Conservation (phyloP, 768 basidiomycete genomes). For the Trametes punicea region DNA sequence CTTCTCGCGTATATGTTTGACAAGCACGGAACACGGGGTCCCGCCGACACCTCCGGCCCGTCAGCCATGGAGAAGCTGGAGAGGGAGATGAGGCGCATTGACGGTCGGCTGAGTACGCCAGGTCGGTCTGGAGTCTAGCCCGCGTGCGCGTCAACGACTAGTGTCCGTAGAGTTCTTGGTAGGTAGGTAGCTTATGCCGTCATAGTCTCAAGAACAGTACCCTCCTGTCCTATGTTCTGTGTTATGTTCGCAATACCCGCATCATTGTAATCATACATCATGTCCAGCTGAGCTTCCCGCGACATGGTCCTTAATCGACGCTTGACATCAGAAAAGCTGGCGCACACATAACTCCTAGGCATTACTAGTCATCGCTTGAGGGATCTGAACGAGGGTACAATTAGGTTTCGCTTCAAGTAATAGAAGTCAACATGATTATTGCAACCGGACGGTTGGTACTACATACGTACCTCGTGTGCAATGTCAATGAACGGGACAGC, state of each 20-base stretch:
- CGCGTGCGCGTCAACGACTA: too few relatives aligned
- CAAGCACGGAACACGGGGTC: conserved; percentile 73
- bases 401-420: too few relatives aligned
- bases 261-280: conserved; percentile 15
- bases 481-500: too few relatives aligned
- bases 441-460: too few relatives aligned
- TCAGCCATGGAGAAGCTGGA: conserved; percentile 66
- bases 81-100: conserved; percentile 78
- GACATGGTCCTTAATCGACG: too few relatives aligned
- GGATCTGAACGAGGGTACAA: too few relatives aligned
- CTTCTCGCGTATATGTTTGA: conserved; percentile 86
- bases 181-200: conserved; percentile 8
- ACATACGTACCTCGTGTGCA: too few relatives aligned
- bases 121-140: conserved; percentile 32
- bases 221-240: conserved; percentile 1
- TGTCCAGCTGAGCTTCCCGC: background rate
- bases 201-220: conserved; percentile 6
- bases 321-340: too few relatives aligned
- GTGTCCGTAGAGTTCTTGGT: too few relatives aligned
- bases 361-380: too few relatives aligned
- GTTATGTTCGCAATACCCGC: conserved; percentile 14
- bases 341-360: too few relatives aligned
- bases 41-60: conserved; percentile 27
- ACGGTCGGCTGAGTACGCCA: conserved; percentile 76
- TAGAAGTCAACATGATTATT: too few relatives aligned